phyloP scores from a whole-genome alignment of 2,329 filamentous ascomycete genomes.

The Talaromyces sp. region DNA sequence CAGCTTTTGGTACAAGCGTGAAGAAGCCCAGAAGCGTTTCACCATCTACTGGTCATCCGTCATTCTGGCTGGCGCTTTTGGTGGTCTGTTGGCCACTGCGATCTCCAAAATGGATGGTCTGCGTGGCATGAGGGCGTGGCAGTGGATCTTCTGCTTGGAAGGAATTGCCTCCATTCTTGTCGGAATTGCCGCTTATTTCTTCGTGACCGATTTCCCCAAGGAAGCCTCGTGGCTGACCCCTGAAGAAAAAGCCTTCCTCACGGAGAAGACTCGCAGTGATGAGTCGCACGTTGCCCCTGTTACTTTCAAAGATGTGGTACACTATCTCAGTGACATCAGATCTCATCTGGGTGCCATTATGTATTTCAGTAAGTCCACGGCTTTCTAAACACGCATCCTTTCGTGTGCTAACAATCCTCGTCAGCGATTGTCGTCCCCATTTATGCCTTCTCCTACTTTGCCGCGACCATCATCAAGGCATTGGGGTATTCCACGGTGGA shows the following conservation, averaged over 20 bases:
- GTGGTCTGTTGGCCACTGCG: conserved; percentile 28
- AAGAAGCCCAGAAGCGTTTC: conserved; percentile 29
- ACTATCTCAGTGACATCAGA: conserved; percentile 14
- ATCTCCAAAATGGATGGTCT: conserved; percentile 29
- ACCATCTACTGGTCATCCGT: conserved; percentile 26
- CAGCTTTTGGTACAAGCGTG: conserved; percentile 35
- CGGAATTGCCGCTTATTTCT: conserved; percentile 24
- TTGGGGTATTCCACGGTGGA: conserved; percentile 24
- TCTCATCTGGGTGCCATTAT: conserved; percentile 13
- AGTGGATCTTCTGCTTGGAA: conserved; percentile 34
- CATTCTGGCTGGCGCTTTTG: conserved; percentile 26
- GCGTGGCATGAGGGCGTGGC: conserved; percentile 27
- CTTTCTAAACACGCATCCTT: neutral
- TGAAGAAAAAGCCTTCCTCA: conserved; percentile 23
- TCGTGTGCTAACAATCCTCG: conserved; percentile 5
- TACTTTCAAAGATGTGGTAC: conserved; percentile 5
- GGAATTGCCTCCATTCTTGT: conserved; percentile 27
- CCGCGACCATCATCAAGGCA: conserved; percentile 26
- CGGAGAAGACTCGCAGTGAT: conserved; percentile 20
- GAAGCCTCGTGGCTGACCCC: conserved; percentile 24
- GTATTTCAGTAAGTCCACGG: conserved; percentile 16
- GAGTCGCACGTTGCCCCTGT: conserved; percentile 5
- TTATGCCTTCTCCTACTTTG: conserved; percentile 27
- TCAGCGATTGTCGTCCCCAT: conserved; percentile 24
- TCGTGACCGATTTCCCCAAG: conserved; percentile 25